Base-by-base conservation (phyloP, 176 grass and related monocot genomes). In the Rhipidocladum racemiflorum region DNA sequence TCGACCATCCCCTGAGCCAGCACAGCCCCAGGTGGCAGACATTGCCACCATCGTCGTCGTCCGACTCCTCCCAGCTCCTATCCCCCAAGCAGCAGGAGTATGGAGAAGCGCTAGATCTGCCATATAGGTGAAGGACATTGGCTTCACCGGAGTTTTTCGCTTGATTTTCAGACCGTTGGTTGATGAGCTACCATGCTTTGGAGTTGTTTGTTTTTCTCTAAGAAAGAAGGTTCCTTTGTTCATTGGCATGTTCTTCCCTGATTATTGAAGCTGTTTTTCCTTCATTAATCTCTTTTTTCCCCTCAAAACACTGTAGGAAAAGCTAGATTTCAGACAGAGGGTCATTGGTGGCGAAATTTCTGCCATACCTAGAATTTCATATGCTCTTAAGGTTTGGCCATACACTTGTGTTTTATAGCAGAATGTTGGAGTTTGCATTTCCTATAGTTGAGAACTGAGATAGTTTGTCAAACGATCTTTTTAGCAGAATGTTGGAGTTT, bases 301-400 rank as follows among this genome's bases (percentile, higher is more conserved):
- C 27, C 6, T 74, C 11, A 61, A 78, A 89, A 36, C 50, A 81
- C 14, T 23, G 88, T 66, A 98, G 96, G 95, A 95, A 93, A 98
- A 98, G 59, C 92, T 98, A 78, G 96, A 98, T 83, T 98, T 98
- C 72, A 93, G 72, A 82, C 80, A 95, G 77, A 98, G 91, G 82
- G 90, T 98, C 70, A 84, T 98, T 74, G 92, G 92, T 83, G 92
- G 96, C 5, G 90, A 98, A 42, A 80, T 98, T 77, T 98, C 96
- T 84, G 76, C 90, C 68, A 68, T 98, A 82, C 96, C 96, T 76
- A 92, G 96, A 63, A 87, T 98, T 83, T 95, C 96, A 65, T 85
- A 91, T 90, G 96, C 96, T 75, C 91, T 98, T 70, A 90, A 95
- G 92, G 96, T 98, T 84, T 65, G 63, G 0, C 29, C 24, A 57